Conservation (phyloP, 1,284 basidiomycete species). For the Ganoderma resinaceum region DNA sequence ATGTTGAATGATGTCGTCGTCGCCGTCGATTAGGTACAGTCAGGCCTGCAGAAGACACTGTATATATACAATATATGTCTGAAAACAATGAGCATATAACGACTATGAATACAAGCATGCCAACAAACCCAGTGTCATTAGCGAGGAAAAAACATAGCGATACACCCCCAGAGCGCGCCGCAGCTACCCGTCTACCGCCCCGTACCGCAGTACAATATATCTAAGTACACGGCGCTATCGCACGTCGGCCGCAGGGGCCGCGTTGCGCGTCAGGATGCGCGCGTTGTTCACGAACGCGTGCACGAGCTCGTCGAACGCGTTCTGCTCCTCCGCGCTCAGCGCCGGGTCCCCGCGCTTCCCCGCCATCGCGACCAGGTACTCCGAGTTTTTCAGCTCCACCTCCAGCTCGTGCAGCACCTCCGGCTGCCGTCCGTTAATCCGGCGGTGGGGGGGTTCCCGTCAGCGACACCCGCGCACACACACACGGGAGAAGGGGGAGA, state of each 20-base stretch:
- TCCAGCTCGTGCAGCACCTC: conserved; percentile 77
- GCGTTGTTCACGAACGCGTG: conserved; percentile 86
- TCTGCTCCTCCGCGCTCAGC: conserved; percentile 65
- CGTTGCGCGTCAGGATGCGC: conserved; percentile 75
- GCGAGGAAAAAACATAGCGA: neutral
- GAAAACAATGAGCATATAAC: neutral
- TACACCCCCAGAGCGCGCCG: neutral
- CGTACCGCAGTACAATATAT: too few relatives aligned
- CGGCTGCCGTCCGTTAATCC: conserved; percentile 45
- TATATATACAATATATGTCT: neutral
- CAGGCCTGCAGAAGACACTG: neutral
- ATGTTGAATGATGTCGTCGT: neutral
- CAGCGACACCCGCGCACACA: neutral
- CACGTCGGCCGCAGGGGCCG: conserved; percentile 41
- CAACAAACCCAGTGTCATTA: neutral
- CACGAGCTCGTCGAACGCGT: conserved; percentile 80
- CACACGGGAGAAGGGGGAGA: conserved; percentile 4
- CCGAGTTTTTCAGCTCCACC: conserved; percentile 70
- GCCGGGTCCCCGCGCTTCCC: conserved; percentile 63
- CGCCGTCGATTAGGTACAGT: neutral
- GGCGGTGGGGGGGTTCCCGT: too few relatives aligned
- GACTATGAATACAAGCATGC: conserved; percentile 6
- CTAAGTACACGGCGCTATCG: conserved; percentile 43
- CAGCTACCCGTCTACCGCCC: too few relatives aligned
- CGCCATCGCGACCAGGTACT: conserved; percentile 64